These are phyloP conservation scores for Brassica hybrid DNA, from an alignment of 441 rosid species.

Conservation along the genomic window DNA sequence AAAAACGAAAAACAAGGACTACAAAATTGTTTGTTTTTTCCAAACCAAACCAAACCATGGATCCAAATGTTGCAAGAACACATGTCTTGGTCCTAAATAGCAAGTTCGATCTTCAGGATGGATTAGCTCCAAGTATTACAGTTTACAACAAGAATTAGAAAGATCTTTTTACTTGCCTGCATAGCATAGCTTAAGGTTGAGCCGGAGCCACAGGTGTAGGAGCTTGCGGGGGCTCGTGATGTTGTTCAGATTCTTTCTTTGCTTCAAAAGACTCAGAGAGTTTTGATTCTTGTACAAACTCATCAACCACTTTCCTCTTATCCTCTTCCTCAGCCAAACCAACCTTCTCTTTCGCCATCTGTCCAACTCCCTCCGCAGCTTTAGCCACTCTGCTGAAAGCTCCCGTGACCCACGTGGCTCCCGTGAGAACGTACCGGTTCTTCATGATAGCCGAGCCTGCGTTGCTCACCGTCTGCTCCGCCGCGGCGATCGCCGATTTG, in stretches of 20 bases:
- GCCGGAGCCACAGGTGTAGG: constrained; percentile 31
- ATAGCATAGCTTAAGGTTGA: constrained; percentile 32
- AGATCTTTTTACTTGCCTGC: constrained; percentile 23
- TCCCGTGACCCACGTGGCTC: constrained; percentile 82
- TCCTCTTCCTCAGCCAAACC: constrained; percentile 67
- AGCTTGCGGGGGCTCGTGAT: constrained; percentile 33
- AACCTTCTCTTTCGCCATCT: constrained; percentile 82
- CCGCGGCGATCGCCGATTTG: constrained; percentile 76
- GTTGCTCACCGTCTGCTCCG: constrained; percentile 79
- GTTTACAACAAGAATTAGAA: constrained; percentile 28
- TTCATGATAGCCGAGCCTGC: constrained; percentile 90
- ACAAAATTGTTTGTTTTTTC: not conserved
- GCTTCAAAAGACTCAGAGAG: constrained; percentile 22
- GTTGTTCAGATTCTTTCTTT: constrained; percentile 33
- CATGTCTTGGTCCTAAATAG: constrained; percentile 31
- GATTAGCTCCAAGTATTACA: constrained; percentile 25
- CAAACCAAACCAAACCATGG: constrained; percentile 2
- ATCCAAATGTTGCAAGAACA: constrained; percentile 36
- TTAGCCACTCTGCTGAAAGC: constrained; percentile 78
- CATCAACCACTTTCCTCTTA: constrained; percentile 73
- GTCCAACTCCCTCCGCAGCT: constrained; percentile 94
- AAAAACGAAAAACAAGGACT: not conserved
- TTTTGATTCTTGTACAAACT: constrained; percentile 42
- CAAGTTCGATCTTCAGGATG: constrained; percentile 23
- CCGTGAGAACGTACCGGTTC: constrained; percentile 70